Percentiles rank a stretch among this genome's conserved stretches.
phyloP scores from a whole-genome alignment of 75 land plant genomes.

The Pinus albicaulis region DNA sequence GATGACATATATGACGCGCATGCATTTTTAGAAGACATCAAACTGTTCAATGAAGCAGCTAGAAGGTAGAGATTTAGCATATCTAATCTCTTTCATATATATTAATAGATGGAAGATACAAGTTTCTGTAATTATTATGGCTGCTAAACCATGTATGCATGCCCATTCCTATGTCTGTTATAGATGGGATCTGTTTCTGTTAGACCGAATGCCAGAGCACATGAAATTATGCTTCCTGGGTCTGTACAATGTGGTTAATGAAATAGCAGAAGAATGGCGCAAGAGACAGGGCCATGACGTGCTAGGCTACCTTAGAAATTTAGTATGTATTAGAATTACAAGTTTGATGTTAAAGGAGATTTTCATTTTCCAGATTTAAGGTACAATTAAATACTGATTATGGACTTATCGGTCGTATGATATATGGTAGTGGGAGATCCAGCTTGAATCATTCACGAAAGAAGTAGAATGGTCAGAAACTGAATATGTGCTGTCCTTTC shows the following conservation, averaged over 20 bases:
- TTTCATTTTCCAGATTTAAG: background rate
- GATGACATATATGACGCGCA: conserved; percentile 9
- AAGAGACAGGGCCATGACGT: conserved; percentile 9
- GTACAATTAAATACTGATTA: background rate
- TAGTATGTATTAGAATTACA: background rate
- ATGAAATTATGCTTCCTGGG: conserved; percentile 6
- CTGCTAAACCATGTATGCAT: background rate
- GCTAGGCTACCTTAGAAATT: background rate
- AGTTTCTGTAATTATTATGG: background rate
- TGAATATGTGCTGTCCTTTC: conserved; percentile 29
- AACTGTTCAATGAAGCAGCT: conserved; percentile 7
- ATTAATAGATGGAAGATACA: background rate
- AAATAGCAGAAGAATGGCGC: conserved; percentile 10
- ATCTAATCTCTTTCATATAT: background rate
- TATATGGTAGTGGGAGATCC: conserved; percentile 39
- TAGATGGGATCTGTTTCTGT: conserved; percentile 32
- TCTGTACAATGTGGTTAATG: conserved; percentile 5
- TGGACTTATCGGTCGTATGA: background rate
- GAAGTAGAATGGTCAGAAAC: conserved; percentile 48
- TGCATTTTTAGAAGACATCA: conserved; percentile 10
- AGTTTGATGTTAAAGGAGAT: background rate
- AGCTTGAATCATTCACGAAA: conserved; percentile 19
- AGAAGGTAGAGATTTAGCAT: background rate
- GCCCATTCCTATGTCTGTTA: background rate
- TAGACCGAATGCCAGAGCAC: conserved; percentile 8